These are phyloP conservation scores for Scleroderma citrinum DNA, from an alignment of 768 basidiomycete genomes.

Conservation along the genomic window DNA sequence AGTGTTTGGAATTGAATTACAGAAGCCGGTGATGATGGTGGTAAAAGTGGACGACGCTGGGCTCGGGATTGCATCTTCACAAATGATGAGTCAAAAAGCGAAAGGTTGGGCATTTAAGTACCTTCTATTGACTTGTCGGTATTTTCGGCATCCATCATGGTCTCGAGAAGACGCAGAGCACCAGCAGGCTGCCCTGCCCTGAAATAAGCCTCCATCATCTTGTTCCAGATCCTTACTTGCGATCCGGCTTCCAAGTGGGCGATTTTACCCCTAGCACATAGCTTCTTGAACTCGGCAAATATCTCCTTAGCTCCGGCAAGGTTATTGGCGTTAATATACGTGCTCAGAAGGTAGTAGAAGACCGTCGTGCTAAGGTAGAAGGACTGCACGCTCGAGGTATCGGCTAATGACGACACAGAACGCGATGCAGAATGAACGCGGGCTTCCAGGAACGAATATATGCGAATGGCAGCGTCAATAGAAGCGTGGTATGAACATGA, in stretches of 20 bases:
- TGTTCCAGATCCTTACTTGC: conserved; percentile 58
- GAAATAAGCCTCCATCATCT: conserved; percentile 75
- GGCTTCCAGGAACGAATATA: conserved; percentile 60
- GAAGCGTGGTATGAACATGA: conserved; percentile 54
- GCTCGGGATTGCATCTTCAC: conserved; percentile 39
- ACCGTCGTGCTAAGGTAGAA: conserved; percentile 28
- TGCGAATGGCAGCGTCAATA: conserved; percentile 52
- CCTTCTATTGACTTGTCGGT: conserved; percentile 9
- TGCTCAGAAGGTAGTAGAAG: conserved; percentile 53
- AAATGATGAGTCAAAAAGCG: background rate
- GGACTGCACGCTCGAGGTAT: conserved; percentile 1
- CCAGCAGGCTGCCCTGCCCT: conserved; percentile 52
- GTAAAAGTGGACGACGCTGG: conserved; percentile 61
- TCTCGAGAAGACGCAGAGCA: conserved; percentile 60
- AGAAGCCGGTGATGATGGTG: conserved; percentile 61
- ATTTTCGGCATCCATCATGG: conserved; percentile 53
- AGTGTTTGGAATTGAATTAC: conserved; percentile 32
- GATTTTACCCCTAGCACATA: conserved; percentile 32
- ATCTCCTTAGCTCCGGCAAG: conserved; percentile 48
- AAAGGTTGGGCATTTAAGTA: background rate
- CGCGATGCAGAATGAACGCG: conserved; percentile 18
- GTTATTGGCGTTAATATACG: conserved; percentile 49
- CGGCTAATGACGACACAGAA: no score
- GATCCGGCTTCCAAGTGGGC: conserved; percentile 16
- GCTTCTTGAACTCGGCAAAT: conserved; percentile 53